These are phyloP conservation scores for Hortiboletus rubellus DNA, from an alignment of 1,284 basidiomycete genomes.

Conservation along the genomic window DNA sequence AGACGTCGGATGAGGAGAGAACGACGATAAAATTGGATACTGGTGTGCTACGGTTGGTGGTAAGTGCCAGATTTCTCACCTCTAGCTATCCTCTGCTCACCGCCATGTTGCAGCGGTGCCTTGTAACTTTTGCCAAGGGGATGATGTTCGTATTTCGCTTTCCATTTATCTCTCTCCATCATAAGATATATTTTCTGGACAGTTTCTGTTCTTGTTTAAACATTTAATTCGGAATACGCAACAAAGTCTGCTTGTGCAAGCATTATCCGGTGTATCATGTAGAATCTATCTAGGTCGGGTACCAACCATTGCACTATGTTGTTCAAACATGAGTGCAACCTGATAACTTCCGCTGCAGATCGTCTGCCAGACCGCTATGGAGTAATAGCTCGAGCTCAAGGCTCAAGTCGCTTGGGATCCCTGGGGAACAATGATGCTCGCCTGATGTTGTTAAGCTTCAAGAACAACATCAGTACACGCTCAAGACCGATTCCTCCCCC, in stretches of 20 bases:
- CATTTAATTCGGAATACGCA: conserved; percentile 29
- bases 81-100: conserved; percentile 10
- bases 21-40: conserved; percentile 42
- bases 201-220: conserved; percentile 8
- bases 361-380: neutral
- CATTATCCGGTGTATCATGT: conserved; percentile 19
- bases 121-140: conserved; percentile 26
- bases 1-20: conserved; percentile 56
- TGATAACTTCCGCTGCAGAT: neutral
- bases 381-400: conserved; percentile 38
- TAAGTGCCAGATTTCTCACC: conserved; percentile 5
- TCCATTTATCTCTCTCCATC: conserved; percentile 21
- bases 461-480: conserved; percentile 94
- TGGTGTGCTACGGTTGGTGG: conserved; percentile 8
- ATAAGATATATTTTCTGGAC: conserved; percentile 28
- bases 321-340: neutral
- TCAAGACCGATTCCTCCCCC: conserved; percentile 89
- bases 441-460: conserved; percentile 95
- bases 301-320: conserved; percentile 6
- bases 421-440: conserved; percentile 94
- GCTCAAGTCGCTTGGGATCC: conserved; percentile 83
- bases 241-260: conserved; percentile 17
- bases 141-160: conserved; percentile 26
- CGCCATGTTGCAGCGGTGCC: conserved; percentile 14
- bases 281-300: conserved; percentile 20